These are phyloP conservation scores for Cryomyces minteri DNA, from an alignment of 495 filamentous ascomycete species.

Conservation along the genomic window DNA sequence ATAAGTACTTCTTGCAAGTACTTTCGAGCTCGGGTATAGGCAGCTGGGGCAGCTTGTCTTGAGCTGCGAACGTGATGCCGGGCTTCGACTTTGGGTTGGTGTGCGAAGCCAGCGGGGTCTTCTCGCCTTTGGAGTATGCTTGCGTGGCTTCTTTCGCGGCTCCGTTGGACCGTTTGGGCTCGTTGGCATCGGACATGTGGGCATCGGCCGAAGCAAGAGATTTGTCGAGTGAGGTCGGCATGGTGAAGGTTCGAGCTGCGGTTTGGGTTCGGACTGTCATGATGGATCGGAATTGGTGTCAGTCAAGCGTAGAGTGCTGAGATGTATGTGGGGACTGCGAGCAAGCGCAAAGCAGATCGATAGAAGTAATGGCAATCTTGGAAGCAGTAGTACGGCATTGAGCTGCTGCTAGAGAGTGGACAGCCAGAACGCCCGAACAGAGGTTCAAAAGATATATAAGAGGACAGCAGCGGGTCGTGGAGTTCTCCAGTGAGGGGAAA, in stretches of 20 bases:
- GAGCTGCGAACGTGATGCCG: conserved; percentile 73
- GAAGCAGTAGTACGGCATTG: conserved; percentile 65
- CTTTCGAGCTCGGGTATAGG: conserved; percentile 84
- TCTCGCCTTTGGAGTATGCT: conserved; percentile 23
- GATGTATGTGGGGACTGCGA: conserved; percentile 59
- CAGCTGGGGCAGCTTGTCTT: conserved; percentile 78
- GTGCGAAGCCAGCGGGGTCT: conserved; percentile 24
- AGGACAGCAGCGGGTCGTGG: too few relatives aligned
- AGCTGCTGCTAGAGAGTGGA: background rate
- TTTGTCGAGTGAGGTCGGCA: conserved; percentile 54
- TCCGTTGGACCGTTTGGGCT: conserved; percentile 16
- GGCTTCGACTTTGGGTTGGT: conserved; percentile 27
- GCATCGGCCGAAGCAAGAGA: conserved; percentile 26
- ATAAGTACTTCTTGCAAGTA: conserved; percentile 64
- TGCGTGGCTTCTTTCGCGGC: conserved; percentile 23
- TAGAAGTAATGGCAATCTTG: conserved; percentile 91
- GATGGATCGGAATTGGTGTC: conserved; percentile 7
- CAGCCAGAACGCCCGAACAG: too few relatives aligned
- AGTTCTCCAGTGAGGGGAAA: too few relatives aligned
- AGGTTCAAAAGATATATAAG: too few relatives aligned
- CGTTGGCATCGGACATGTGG: conserved; percentile 9
- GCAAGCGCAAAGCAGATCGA: conserved; percentile 64
- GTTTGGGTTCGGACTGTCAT: conserved; percentile 16
- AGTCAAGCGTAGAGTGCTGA: conserved; percentile 54
- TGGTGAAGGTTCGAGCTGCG: conserved; percentile 30